Evolutionary conservation across 2,329 filamentous ascomycete species (phyloP), one percentile per base, ranked within the genome.

Genomic region (Phialophora expanda): DNA sequence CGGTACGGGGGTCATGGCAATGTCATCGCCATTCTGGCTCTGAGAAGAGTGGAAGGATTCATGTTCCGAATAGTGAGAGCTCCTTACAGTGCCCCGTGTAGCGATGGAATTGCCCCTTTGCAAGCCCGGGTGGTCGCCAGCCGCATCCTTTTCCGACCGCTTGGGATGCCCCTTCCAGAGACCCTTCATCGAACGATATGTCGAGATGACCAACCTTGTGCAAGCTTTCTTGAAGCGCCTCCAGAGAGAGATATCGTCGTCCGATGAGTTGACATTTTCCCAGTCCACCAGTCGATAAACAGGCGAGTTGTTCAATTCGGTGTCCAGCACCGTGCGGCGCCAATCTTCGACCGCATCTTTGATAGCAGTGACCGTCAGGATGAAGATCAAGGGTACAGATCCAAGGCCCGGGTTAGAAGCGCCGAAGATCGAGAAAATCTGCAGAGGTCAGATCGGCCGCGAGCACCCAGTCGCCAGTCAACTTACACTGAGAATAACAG

Each of bases 291-390:
- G 83, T 66, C 94, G 88, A 78, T 99, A 94, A 9, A 98, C 92
- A 0, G 93, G 91, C 2, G 95, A 95, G 76, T 99, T 98, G 80
- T 99, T 99, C 68, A 99, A 84, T 74, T 97, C 91, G 70, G 89
- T 96, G 76, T 99, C 95, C 51, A 97, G 87, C 50, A 93, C 83
- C 0, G 94, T 98, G 79, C 95, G 86, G 73, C 95, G 87, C 83
- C 92, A 98, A 80, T 99, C 95, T 79, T 99, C 95, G 69, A 98
- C 89, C 20, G 89, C 95, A 76, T 99, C 95, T 79, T 98, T 99
- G 77, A 97, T 86, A 30, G 92, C 89, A 1, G 95, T 99, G 61
- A 97, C 86, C 67, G 86, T 80, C 61, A 99, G 84, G 78, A 99
- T 98, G 74, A 97, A 89, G 72, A 99, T 97, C 70, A 99, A 83